Conservation (phyloP, 225 moss, liverwort and hornwort genomes). For the Polytrichum formosum region DNA sequence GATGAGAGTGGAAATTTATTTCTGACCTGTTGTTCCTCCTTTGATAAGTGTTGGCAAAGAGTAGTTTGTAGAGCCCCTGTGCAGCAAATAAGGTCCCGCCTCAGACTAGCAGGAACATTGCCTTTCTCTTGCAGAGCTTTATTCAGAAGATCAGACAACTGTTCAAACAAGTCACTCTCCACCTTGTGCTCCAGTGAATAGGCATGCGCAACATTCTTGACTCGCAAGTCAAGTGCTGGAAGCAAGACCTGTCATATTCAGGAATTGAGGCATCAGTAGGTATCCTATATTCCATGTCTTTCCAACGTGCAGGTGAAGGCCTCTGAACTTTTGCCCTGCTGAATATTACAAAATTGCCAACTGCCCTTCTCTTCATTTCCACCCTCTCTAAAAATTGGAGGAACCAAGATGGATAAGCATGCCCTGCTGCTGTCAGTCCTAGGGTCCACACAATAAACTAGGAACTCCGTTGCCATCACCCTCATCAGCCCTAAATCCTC, state of each 20-base stretch:
- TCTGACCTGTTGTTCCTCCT: slow-evolving; percentile 67
- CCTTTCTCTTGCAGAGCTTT: slow-evolving; percentile 57
- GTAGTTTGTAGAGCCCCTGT: slow-evolving; percentile 89
- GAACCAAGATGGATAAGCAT: too few relatives aligned
- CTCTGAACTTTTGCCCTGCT: too few relatives aligned
- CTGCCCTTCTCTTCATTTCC: too few relatives aligned
- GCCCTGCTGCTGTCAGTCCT: too few relatives aligned
- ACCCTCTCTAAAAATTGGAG: too few relatives aligned
- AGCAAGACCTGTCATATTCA: slow-evolving; percentile 67
- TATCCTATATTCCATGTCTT: too few relatives aligned
- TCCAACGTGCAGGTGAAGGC: too few relatives aligned
- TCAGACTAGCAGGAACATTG: slow-evolving; percentile 61
- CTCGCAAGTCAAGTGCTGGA: slow-evolving; percentile 92
- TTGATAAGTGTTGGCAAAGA: slow-evolving; percentile 59
- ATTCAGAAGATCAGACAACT: slow-evolving; percentile 73
- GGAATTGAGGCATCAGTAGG: too few relatives aligned
- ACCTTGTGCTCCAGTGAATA: slow-evolving; percentile 91
- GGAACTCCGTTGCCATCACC: too few relatives aligned
- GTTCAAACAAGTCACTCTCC: slow-evolving; percentile 83
- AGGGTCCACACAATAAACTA: background rate
- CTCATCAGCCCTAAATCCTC: too few relatives aligned
- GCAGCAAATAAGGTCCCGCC: slow-evolving; percentile 86
- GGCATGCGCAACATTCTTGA: slow-evolving; percentile 92
- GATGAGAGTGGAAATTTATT: too few relatives aligned
- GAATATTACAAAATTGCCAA: too few relatives aligned